phyloP scores from a whole-genome alignment of 106 monocot species.

The Platanthera guangdongensis region DNA sequence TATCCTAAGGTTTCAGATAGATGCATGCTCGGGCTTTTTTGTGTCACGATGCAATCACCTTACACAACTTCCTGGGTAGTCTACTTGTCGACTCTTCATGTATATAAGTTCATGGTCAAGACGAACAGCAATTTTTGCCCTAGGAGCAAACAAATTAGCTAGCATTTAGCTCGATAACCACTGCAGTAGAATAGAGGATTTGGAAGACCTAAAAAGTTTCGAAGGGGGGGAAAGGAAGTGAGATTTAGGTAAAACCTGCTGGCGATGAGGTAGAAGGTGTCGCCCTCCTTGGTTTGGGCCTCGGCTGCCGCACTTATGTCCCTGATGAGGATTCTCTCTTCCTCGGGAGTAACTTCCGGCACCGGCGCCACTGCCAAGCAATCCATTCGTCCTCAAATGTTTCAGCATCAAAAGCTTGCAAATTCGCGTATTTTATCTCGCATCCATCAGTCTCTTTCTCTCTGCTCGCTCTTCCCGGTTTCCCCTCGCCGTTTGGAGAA shows the following conservation, averaged over 20 bases:
- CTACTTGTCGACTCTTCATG: no score
- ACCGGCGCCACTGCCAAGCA: background rate
- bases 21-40: no score
- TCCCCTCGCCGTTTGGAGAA: no score
- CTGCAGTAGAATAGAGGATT: background rate
- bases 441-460: background rate
- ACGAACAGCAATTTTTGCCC: no score
- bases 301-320: constrained; percentile 78
- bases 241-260: constrained; percentile 37
- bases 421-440: background rate
- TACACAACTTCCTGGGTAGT: no score
- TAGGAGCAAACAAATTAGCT: no score
- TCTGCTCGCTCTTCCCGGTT: background rate
- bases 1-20: no score
- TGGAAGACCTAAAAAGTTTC: background rate
- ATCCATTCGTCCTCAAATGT: constrained; percentile 9
- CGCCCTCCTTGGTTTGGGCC: constrained; percentile 72
- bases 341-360: constrained; percentile 54
- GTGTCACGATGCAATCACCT: no score
- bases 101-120: no score
- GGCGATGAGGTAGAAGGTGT: constrained; percentile 83
- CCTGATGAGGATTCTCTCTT: constrained; percentile 71
- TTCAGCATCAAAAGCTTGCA: background rate
- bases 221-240: background rate
- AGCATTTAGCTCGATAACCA: no score